Evolutionary conservation across 768 basidiomycete species (phyloP), one percentile per base, ranked within the genome.

Genomic region (Kwoniella pini): DNA sequence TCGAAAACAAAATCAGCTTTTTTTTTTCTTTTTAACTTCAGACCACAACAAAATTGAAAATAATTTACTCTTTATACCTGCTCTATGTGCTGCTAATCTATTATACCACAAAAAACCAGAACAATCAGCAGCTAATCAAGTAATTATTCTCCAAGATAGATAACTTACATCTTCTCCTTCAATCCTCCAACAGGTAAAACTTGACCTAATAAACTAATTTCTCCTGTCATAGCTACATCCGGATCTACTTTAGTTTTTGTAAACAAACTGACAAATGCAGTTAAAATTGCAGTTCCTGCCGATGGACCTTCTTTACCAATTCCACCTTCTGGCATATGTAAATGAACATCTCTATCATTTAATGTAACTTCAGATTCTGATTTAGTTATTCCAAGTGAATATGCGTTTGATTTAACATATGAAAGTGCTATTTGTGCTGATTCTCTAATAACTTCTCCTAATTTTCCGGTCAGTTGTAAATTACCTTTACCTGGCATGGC

Each of bases 171-270:
- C 64, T 79, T 79, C 72, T 81, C 80, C 81, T 96, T 97, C 64
- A 98, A 80, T 0, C 95, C 95, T 7, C 95, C 95, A 10, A 99
- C 95, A 2, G 95, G 91, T 0, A 96, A 83, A 9, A 99, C 95
- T 79, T 96, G 92, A 0, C 96, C 96, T 0, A 93, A 88, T 15
- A 99, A 86, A 1, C 94, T 92, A 57, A 99, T 92, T 79, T 99
- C 96, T 15, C 96, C 96, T 0, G 96, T 98, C 92, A 98, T 94
- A 5, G 96, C 92, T 55, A 96, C 90, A 80, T 96, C 91, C 15
- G 90, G 89, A 73, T 83, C 83, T 43, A 97, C 85, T 78, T 81
- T 85, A 4, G 86, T 90, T 80, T 87, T 88, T 0, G 89, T 94
- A 79, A 97, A 90, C 57, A 98, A 82, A 42, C 88, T 90, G 43